Evolutionary conservation across 257 asterid genomes (phyloP).

Genomic region (Schizonepeta tenuifolia): DNA sequence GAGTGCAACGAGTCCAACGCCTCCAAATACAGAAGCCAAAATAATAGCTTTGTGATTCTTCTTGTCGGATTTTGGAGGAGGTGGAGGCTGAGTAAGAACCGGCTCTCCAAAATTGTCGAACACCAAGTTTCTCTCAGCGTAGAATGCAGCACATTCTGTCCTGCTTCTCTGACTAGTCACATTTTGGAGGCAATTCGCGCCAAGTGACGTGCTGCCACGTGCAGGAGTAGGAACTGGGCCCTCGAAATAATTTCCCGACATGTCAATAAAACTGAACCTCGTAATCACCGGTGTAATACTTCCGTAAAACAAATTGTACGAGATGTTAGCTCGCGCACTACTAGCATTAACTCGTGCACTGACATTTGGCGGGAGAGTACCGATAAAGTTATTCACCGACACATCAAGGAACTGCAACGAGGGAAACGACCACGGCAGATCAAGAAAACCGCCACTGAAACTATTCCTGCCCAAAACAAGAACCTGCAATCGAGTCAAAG

Average conservation of each 20-base stretch:
- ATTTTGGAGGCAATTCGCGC: constrained; percentile 69
- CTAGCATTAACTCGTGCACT: constrained; percentile 44
- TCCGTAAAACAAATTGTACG: constrained; percentile 76
- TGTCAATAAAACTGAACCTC: constrained; percentile 59
- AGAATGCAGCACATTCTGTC: constrained; percentile 68
- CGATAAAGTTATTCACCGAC: constrained; percentile 77
- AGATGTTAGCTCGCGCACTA: constrained; percentile 54
- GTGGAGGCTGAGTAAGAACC: constrained; percentile 48
- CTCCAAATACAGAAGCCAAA: constrained; percentile 76
- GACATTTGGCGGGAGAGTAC: constrained; percentile 62
- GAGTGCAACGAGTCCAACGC: constrained; percentile 59
- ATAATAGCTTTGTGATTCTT: constrained; percentile 54
- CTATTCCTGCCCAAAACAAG: constrained; percentile 57
- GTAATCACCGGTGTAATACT: constrained; percentile 54
- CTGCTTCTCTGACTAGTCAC: constrained; percentile 58
- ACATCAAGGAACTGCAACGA: constrained; percentile 66
- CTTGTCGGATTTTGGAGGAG: constrained; percentile 49
- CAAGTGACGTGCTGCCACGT: constrained; percentile 43
- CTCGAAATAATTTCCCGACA: constrained; percentile 79
- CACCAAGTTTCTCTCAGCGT: constrained; percentile 61
- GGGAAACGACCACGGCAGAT: constrained; percentile 68
- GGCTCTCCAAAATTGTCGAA: constrained; percentile 85
- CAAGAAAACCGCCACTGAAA: constrained; percentile 59
- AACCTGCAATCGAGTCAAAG: constrained; percentile 54
- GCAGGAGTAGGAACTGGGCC: constrained; percentile 69